A percentile compares a stretch with the other conserved stretches of the same genome.
These are phyloP conservation scores for Vigna trinervia DNA, from an alignment of 306 rosid genomes.

Conservation along the genomic window DNA sequence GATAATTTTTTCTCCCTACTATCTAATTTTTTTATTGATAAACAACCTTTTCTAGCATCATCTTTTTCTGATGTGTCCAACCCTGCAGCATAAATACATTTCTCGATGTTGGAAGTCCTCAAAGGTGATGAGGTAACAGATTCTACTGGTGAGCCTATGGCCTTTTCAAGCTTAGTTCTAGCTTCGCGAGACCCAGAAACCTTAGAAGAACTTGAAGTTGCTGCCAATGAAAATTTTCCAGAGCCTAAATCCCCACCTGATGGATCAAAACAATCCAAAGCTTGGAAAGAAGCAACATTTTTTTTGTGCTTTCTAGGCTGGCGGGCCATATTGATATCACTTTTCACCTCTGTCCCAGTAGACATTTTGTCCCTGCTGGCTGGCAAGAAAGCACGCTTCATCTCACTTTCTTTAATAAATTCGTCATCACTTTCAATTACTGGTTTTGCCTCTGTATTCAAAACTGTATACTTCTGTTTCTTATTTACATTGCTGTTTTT, in stretches of 20 bases:
- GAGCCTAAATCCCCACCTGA: conserved; percentile 53
- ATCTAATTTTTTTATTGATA: conserved; percentile 40
- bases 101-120: conserved; percentile 52
- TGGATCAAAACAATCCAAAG: conserved; percentile 48
- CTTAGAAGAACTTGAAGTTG: conserved; percentile 76
- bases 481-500: conserved; percentile 51
- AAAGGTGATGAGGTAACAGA: conserved; percentile 75
- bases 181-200: conserved; percentile 56
- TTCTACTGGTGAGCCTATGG: conserved; percentile 67
- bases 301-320: conserved; percentile 46
- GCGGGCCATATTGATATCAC: conserved; percentile 46
- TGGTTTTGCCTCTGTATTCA: conserved; percentile 41
- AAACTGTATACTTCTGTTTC: conserved; percentile 53
- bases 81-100: conserved; percentile 40
- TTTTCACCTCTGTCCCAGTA: conserved; percentile 45
- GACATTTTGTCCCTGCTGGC: conserved; percentile 37
- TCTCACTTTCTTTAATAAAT: conserved; percentile 46
- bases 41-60: conserved; percentile 45
- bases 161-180: conserved; percentile 53
- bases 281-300: conserved; percentile 42
- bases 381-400: conserved; percentile 38
- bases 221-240: conserved; percentile 52
- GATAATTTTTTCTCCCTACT: conserved; percentile 43
- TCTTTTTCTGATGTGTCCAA: conserved; percentile 46
- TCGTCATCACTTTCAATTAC: conserved; percentile 44